These are phyloP conservation scores for Erodium texanum DNA, from an alignment of 441 rosid species.

Conservation along the genomic window DNA sequence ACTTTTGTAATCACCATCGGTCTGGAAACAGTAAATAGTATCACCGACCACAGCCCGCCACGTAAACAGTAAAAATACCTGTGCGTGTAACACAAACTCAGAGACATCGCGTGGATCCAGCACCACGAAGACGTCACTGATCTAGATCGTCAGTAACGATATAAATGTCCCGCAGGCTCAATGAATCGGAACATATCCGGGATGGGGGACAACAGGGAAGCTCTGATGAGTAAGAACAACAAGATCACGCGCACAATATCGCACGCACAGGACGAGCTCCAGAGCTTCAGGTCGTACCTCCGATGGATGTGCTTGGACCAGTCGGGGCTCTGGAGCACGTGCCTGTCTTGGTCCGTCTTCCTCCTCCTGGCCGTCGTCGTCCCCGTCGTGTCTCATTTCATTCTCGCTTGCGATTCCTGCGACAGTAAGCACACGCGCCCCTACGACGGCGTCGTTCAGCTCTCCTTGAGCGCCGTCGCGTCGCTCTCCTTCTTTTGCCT, in stretches of 20 bases:
- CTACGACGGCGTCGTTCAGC: slow-evolving; percentile 61
- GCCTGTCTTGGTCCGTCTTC: slow-evolving; percentile 69
- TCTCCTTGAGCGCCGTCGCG: slow-evolving; percentile 64
- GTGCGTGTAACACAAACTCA: no score
- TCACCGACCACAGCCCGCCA: no score
- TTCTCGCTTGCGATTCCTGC: slow-evolving; percentile 61
- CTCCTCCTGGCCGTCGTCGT: slow-evolving; percentile 50
- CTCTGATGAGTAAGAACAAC: slow-evolving; percentile 19
- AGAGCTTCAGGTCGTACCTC: slow-evolving; percentile 59
- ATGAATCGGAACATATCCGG: no score
- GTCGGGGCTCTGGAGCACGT: slow-evolving; percentile 39
- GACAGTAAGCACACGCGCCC: slow-evolving; percentile 63
- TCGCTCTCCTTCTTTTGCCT: slow-evolving; percentile 64
- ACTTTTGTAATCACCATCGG: no score
- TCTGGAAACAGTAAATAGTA: no score
- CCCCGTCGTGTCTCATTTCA: slow-evolving; percentile 60
- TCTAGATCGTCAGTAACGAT: no score
- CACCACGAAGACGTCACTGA: no score
- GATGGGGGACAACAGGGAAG: slow-evolving; percentile 21
- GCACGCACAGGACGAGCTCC: slow-evolving; percentile 65
- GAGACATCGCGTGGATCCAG: no score
- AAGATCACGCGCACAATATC: slow-evolving; percentile 44
- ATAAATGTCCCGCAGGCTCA: no score
- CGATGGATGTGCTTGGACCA: slow-evolving; percentile 90
- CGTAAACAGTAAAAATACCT: no score